Evolutionary conservation across 805 yeast genomes (phyloP).

Genomic region (Teunomyces panamensis): DNA sequence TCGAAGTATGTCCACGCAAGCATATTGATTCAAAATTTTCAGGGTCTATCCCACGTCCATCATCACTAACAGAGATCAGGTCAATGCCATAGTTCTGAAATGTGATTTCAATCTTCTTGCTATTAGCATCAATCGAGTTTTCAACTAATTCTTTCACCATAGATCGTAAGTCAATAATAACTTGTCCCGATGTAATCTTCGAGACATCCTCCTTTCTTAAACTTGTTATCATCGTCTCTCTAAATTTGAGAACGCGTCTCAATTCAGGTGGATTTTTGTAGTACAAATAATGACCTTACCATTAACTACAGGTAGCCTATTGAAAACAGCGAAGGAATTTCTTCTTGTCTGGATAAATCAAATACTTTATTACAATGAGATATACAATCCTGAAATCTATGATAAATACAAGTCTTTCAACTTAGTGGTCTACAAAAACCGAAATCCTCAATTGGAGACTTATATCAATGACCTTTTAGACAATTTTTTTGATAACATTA

Average conservation of each 20-base stretch:
- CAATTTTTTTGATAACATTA: conserved; percentile 15
- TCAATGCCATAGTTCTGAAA: conserved; percentile 74
- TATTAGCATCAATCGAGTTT: conserved; percentile 78
- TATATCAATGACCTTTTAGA: conserved; percentile 41
- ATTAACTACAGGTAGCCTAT: conserved; percentile 26
- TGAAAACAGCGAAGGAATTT: conserved; percentile 45
- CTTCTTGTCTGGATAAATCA: conserved; percentile 52
- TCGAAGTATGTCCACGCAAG: conserved; percentile 66
- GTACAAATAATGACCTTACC: conserved; percentile 1
- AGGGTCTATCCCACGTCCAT: conserved; percentile 61
- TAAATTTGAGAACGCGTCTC: not conserved
- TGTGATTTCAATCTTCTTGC: conserved; percentile 63
- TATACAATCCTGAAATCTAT: conserved; percentile 56
- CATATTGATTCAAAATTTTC: conserved; percentile 55
- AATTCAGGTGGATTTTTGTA: not conserved
- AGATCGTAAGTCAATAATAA: conserved; percentile 72
- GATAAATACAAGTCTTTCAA: conserved; percentile 41
- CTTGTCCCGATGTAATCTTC: conserved; percentile 88
- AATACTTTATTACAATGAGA: conserved; percentile 47
- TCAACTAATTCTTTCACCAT: conserved; percentile 86
- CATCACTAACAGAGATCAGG: conserved; percentile 62
- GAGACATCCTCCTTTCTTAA: conserved; percentile 55
- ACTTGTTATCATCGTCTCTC: conserved; percentile 16
- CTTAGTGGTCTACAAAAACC: conserved; percentile 36
- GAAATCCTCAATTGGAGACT: conserved; percentile 46